A percentile compares a stretch with the other conserved stretches of the same genome.
These are phyloP conservation scores for Cystobasidiaceae sp. DNA, from an alignment of 1,284 basidiomycete genomes.

Conservation along the genomic window DNA sequence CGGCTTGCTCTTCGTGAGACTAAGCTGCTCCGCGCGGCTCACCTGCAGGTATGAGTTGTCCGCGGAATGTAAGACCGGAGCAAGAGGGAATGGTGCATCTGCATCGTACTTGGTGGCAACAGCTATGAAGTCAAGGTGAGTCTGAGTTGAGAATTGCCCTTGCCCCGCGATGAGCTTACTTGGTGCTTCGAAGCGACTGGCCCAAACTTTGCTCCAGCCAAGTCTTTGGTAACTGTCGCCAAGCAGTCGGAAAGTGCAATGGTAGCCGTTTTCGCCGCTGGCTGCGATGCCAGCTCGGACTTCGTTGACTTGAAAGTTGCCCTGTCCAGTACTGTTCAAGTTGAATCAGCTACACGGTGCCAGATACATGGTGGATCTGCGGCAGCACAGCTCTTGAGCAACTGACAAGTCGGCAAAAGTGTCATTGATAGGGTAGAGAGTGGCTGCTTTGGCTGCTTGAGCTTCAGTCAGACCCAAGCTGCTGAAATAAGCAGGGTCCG, in stretches of 20 bases:
- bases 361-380: background rate
- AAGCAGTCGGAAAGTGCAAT: conserved; percentile 16
- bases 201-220: conserved; percentile 28
- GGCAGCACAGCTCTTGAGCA: background rate
- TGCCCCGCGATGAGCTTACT: background rate
- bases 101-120: conserved; percentile 26
- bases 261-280: conserved; percentile 16
- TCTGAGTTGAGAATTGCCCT: background rate
- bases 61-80: conserved; percentile 31
- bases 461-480: conserved; percentile 5
- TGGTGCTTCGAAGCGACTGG: conserved; percentile 33
- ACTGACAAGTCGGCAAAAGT: conserved; percentile 26
- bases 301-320: conserved; percentile 19
- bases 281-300: conserved; percentile 13
- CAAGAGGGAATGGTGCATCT: conserved; percentile 17
- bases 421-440: conserved; percentile 29
- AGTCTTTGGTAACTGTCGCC: conserved; percentile 8
- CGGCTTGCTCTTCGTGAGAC: background rate
- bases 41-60: conserved; percentile 33
- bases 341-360: background rate
- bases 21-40: no score
- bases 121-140: background rate
- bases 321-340: conserved; percentile 5
- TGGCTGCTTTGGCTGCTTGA: conserved; percentile 1
- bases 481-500: conserved; percentile 11